phyloP scores from a whole-genome alignment of 1,139 yeast genomes.

The Candida sojae region DNA sequence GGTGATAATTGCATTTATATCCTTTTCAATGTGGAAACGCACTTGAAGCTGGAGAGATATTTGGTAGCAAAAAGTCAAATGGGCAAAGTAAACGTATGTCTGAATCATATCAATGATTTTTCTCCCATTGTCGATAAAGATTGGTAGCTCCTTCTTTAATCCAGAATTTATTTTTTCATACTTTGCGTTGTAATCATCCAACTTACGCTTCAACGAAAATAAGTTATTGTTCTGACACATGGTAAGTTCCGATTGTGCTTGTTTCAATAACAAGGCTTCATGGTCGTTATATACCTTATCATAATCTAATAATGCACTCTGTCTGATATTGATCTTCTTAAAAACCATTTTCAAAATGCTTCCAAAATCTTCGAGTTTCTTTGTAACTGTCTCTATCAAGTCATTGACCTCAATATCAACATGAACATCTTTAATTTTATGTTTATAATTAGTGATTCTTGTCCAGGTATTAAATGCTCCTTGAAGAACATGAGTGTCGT shows the following conservation, averaged over 20 bases:
- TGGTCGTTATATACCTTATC: conserved; percentile 30
- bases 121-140: conserved; percentile 31
- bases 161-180: conserved; percentile 31
- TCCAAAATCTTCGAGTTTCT: conserved; percentile 22
- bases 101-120: conserved; percentile 27
- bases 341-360: conserved; percentile 26
- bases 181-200: conserved; percentile 25
- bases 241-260: conserved; percentile 23
- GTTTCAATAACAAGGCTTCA: conserved; percentile 25
- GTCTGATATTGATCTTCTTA: conserved; percentile 28
- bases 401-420: conserved; percentile 8
- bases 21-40: conserved; percentile 7
- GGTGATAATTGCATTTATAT: conserved; percentile 9
- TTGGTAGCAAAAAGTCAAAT: conserved; percentile 29
- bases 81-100: conserved; percentile 29
- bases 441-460: conserved; percentile 10
- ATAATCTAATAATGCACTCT: conserved; percentile 35
- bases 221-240: conserved; percentile 31
- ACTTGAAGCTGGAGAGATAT: conserved; percentile 21
- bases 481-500: conserved; percentile 7
- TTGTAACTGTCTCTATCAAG: conserved; percentile 5
- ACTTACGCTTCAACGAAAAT: conserved; percentile 32
- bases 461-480: conserved; percentile 14
- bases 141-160: conserved; percentile 42
- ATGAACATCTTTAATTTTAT: conserved; percentile 6